Percentiles rank a stretch among this genome's conserved stretches.
These are phyloP conservation scores for Cyclocybe aegerita DNA, from an alignment of 768 basidiomycete genomes.

Conservation along the genomic window DNA sequence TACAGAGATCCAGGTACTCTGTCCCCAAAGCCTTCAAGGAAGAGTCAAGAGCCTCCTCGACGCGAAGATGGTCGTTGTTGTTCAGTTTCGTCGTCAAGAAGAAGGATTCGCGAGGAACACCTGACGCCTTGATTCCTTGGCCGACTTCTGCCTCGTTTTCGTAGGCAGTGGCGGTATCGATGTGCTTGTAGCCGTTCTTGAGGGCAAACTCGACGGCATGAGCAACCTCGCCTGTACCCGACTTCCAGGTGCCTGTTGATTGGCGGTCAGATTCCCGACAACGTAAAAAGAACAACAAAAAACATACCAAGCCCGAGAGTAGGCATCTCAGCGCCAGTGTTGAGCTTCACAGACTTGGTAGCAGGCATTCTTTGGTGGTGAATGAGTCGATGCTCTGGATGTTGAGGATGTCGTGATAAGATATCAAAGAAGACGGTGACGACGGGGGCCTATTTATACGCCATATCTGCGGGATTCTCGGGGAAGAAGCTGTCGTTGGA, in stretches of 20 bases:
- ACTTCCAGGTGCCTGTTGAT: conserved; percentile 73
- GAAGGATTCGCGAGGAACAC: conserved; percentile 68
- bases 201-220: conserved; percentile 75
- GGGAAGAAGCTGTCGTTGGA: too few species aligned
- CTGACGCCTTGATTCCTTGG: conserved; percentile 71
- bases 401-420: background rate
- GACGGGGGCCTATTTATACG: too few species aligned
- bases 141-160: conserved; percentile 83
- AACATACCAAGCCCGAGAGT: conserved; percentile 62
- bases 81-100: conserved; percentile 81
- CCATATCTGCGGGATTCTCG: too few species aligned
- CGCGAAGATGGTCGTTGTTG: conserved; percentile 59
- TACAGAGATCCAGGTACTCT: conserved; percentile 79
- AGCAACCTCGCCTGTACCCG: conserved; percentile 66
- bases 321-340: conserved; percentile 79
- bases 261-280: background rate
- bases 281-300: background rate
- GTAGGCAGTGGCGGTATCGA: conserved; percentile 71
- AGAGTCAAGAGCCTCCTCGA: conserved; percentile 59
- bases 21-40: conserved; percentile 72
- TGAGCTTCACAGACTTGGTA: conserved; percentile 54
- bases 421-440: background rate
- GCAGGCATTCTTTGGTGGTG: conserved; percentile 44
- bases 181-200: conserved; percentile 70
- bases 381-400: background rate